phyloP scores from a whole-genome alignment of 805 yeast genomes.

The Yarrowia divulgata region DNA sequence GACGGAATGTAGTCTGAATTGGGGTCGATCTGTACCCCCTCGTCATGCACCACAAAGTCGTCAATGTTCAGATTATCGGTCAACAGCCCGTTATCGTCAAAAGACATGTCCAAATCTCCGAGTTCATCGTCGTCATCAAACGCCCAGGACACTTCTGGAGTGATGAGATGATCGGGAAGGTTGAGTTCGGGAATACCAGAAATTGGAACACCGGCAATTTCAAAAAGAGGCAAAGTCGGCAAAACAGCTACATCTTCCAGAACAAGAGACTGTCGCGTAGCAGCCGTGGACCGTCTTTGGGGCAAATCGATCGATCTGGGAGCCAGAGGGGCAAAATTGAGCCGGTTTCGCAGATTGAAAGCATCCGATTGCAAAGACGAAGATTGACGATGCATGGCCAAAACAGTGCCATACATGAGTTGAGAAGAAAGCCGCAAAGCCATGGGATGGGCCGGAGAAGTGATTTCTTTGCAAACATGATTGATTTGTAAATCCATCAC shows the following conservation, averaged over 20 bases:
- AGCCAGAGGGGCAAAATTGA: constrained; percentile 5
- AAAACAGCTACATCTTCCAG: constrained; percentile 2
- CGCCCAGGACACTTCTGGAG: constrained; percentile 7
- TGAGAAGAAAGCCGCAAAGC: constrained; percentile 9
- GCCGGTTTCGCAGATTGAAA: not conserved
- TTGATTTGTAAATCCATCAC: constrained; percentile 12
- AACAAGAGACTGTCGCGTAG: not conserved
- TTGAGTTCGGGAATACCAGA: not conserved
- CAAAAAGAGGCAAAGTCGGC: not conserved
- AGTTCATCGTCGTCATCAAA: constrained; percentile 20
- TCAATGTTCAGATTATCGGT: constrained; percentile 23
- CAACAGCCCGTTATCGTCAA: constrained; percentile 15
- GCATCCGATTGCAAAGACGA: not conserved
- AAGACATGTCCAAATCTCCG: constrained; percentile 16
- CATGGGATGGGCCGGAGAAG: constrained; percentile 17
- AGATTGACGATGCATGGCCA: constrained; percentile 7
- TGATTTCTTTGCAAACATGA: constrained; percentile 24
- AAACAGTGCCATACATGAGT: constrained; percentile 27
- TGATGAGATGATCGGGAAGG: constrained; percentile 2
- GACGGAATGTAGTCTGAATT: not conserved
- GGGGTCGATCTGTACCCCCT: not conserved
- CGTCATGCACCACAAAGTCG: not conserved
- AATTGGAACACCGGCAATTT: not conserved
- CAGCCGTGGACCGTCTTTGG: not conserved
- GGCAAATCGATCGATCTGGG: constrained; percentile 14